Conservation (phyloP, 352 stramenopile species). For the Phytophthora pini region DNA sequence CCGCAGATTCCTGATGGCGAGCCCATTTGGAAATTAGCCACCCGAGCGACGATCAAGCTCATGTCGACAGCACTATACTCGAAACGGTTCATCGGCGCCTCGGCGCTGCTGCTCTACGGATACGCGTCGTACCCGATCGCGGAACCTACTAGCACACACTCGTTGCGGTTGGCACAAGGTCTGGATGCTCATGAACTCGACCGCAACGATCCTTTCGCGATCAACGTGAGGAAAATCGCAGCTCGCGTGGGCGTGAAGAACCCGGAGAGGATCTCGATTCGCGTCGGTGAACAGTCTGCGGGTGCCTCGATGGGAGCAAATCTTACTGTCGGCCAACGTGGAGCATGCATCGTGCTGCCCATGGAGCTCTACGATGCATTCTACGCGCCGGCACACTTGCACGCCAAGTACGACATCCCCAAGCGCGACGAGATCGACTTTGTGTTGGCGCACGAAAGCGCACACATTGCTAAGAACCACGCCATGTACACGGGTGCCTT, state of each 20-base stretch:
- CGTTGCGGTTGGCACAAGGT: slow-evolving; percentile 63
- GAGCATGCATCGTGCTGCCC: slow-evolving; percentile 76
- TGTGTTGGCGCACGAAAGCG: slow-evolving; percentile 81
- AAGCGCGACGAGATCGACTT: slow-evolving; percentile 84
- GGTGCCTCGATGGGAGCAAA: slow-evolving; percentile 76
- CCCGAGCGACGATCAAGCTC: slow-evolving; percentile 31
- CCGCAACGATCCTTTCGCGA: slow-evolving; percentile 60
- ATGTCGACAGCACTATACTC: slow-evolving; percentile 41
- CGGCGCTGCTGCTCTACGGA: slow-evolving; percentile 35
- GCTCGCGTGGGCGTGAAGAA: slow-evolving; percentile 69
- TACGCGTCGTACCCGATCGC: slow-evolving; percentile 60
- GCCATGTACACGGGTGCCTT: slow-evolving; percentile 66
- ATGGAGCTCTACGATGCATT: slow-evolving; percentile 85
- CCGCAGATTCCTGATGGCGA: slow-evolving; percentile 7
- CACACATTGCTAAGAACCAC: slow-evolving; percentile 86
- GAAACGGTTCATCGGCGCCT: slow-evolving; percentile 40
- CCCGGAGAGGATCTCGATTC: slow-evolving; percentile 71
- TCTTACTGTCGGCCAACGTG: slow-evolving; percentile 54
- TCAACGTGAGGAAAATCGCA: slow-evolving; percentile 70
- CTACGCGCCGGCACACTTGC: slow-evolving; percentile 56
- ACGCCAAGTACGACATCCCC: slow-evolving; percentile 63
- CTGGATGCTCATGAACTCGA: slow-evolving; percentile 63
- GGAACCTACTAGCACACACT: slow-evolving; percentile 64
- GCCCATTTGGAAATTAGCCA: slow-evolving; percentile 41
- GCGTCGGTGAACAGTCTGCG: slow-evolving; percentile 62